These are phyloP conservation scores for Thelonectria olida DNA, from an alignment of 2,329 filamentous ascomycete genomes.

Conservation along the genomic window DNA sequence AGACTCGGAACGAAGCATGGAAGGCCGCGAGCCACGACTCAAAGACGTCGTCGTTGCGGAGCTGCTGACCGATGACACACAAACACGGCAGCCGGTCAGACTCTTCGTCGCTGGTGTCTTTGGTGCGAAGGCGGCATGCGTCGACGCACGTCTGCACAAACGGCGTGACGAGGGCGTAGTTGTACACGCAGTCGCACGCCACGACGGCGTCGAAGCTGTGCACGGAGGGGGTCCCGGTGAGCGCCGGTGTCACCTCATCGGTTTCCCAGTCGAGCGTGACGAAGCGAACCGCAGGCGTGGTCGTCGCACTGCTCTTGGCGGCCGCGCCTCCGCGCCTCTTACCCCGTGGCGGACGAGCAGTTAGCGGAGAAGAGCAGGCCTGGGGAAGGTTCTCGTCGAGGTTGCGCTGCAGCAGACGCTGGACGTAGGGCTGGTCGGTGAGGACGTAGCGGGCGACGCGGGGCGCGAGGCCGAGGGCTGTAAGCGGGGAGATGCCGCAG, in stretches of 20 bases:
- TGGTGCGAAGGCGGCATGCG: slow-evolving; percentile 68
- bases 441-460: slow-evolving; percentile 74
- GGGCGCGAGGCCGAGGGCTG: slow-evolving; percentile 74
- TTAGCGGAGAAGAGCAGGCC: slow-evolving; percentile 15
- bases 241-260: slow-evolving; percentile 57
- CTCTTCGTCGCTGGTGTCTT: slow-evolving; percentile 6
- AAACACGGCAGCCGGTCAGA: slow-evolving; percentile 64
- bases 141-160: slow-evolving; percentile 85
- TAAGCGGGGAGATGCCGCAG: slow-evolving; percentile 84
- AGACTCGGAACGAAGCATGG: slow-evolving; percentile 72
- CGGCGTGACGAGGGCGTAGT: slow-evolving; percentile 83
- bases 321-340: slow-evolving; percentile 24
- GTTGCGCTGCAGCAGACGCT: slow-evolving; percentile 80
- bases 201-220: slow-evolving; percentile 76
- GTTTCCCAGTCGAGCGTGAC: slow-evolving; percentile 85
- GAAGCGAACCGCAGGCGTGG: slow-evolving; percentile 59
- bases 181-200: slow-evolving; percentile 95
- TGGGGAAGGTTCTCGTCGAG: slow-evolving; percentile 66
- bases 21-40: slow-evolving; percentile 82
- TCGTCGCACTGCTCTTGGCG: not conserved
- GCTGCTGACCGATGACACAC: slow-evolving; percentile 87
- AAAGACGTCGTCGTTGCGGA: slow-evolving; percentile 86
- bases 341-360: slow-evolving; percentile 16
- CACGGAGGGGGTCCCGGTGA: slow-evolving; percentile 47
- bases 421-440: slow-evolving; percentile 89